Evolutionary conservation across 1,284 basidiomycete species (phyloP), one percentile per base, ranked within the genome.

Genomic region (Thecaphora frezii): DNA sequence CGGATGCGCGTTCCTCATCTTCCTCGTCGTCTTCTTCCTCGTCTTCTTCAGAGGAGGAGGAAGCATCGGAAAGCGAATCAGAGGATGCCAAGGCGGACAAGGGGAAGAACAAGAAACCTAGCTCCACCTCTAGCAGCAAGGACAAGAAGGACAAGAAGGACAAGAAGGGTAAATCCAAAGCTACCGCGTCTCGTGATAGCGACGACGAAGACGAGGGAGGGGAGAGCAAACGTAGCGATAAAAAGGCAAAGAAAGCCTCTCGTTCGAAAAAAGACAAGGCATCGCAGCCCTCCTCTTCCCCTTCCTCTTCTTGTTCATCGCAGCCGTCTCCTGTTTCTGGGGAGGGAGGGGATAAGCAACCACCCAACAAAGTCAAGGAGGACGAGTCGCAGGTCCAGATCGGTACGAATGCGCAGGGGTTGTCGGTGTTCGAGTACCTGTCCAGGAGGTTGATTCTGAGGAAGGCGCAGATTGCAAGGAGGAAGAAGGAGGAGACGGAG

Each of bases 381-480:
- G 59, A 52, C 45, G 68, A 67, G 19, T 54, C 50, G 26, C 16
- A 52, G 39, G 58, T 46, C 10, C 58, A 70, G 40, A 63, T 73
- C 40, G 64, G 64, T 3, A 61, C 56, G 33, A 65, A 63, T 33
- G 46, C 70, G 19, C 58, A 58, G 28, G 58, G 59, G 5, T 51
- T 70, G 13, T 65, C 48, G 33, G 70, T 73, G 9, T 69, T 70
- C 39, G 71, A 76, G 45, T 77, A 77, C 51, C 58, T 77, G 40
- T 65, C 66, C 8, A 65, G 68, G 21, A 58, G 65, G 18, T 62
- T 77, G 16, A 71, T 77, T 53, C 63, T 64, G 26, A 49, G 67
- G 21, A 71, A 67, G 47, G 75, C 74, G 9, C 68, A 69, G 41
- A 59, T 77, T 25, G 59, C 54, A 5, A 56, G 65, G 38, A 45